Base-by-base conservation (phyloP, 116 monocot species). In the Cymodocea nodosa region DNA sequence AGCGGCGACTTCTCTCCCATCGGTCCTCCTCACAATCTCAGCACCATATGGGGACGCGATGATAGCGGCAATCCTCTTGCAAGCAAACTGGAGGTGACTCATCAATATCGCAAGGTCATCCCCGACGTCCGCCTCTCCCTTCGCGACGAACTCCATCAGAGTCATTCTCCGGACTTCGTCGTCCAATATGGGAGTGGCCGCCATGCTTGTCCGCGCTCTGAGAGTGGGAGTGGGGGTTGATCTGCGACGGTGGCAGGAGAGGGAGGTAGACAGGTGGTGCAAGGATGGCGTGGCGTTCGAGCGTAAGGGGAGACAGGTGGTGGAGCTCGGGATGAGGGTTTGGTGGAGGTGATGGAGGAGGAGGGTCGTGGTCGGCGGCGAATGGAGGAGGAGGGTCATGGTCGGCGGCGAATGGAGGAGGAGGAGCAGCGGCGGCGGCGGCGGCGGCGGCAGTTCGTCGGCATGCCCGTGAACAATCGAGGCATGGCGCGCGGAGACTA, bases 31-130 rank as follows among this genome's bases (percentile, higher is more conserved):
- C 2, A 71, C 77, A 53, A 83, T 51, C 61, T 83, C 76, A 10
- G 74, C 52, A 40, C 59, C 70, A 65, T 78, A 80, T 11, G 90
- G 95, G 13, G 95, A 97, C 35, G 90, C 90, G 11, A 97, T 80
- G 52, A 85, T 50, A 6, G 85, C 68, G 17, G 95, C 85, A 51
- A 97, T 90, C 56, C 76, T 75, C 79, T 97, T 97, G 75, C 85
- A 90, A 19, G 90, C 91, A 61, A 71, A 78, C 81, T 97, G 87
- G 18, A 97, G 44, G 66, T 97, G 95, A 39, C 61, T 44, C 24
- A 97, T 35, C 53, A 90, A 68, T 39, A 85, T 52, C 6, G 78
- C 59, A 17, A 97, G 76, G 62, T 97, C 95, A 63, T 85, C 95
- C 2, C 79, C 79, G 19, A 83, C 76, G 48, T 66, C 51, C 7